Evolutionary conservation across 225 moss, liverwort and hornwort genomes (phyloP).

Genomic region (Sphagnum tenellum): DNA sequence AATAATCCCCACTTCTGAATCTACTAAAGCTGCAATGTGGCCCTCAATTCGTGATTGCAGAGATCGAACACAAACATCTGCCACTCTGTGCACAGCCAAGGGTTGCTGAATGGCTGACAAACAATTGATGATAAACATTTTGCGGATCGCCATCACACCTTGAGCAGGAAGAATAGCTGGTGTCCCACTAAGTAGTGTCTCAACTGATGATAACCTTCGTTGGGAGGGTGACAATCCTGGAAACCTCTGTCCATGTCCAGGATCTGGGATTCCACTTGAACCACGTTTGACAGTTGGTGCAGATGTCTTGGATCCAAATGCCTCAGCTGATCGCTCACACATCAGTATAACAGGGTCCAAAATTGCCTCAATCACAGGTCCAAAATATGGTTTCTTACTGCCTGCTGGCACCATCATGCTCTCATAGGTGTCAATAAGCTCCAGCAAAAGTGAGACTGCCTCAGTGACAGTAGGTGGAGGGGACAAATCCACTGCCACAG

Average conservation of each 20-base stretch:
- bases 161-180: slow-evolving; percentile 36
- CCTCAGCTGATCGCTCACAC: slow-evolving; percentile 94
- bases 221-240: slow-evolving; percentile 39
- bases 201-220: slow-evolving; percentile 60
- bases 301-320: slow-evolving; percentile 47
- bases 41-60: slow-evolving; percentile 62
- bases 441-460: slow-evolving; percentile 72
- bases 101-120: slow-evolving; percentile 93
- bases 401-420: slow-evolving; percentile 96
- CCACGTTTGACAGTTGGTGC: slow-evolving; percentile 49
- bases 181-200: slow-evolving; percentile 40
- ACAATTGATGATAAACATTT: slow-evolving; percentile 88
- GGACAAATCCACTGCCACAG: slow-evolving; percentile 86
- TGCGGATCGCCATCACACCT: slow-evolving; percentile 58
- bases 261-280: slow-evolving; percentile 51
- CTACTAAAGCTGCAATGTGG: slow-evolving; percentile 73
- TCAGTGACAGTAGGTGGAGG: slow-evolving; percentile 84
- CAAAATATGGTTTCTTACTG: slow-evolving; percentile 79
- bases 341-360: slow-evolving; percentile 84
- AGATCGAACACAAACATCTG: slow-evolving; percentile 48
- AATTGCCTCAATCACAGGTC: slow-evolving; percentile 72
- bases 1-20: slow-evolving; percentile 64
- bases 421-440: slow-evolving; percentile 82
- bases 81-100: slow-evolving; percentile 61
- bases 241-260: slow-evolving; percentile 76